phyloP scores from a whole-genome alignment of 495 filamentous ascomycete genomes.

The Neurospora hispaniola region DNA sequence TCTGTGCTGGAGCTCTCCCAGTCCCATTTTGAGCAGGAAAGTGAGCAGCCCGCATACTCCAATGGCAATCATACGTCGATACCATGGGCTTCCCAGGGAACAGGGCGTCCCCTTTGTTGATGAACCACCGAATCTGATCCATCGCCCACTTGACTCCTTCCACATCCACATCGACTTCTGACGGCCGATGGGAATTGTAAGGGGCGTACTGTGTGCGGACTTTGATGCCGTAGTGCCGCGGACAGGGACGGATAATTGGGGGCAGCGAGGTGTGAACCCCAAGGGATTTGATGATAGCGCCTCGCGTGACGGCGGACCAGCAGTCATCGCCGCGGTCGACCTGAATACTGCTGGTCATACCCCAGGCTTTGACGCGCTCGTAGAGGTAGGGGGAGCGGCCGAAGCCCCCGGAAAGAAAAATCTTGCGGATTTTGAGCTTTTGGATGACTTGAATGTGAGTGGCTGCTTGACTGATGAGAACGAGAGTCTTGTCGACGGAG shows the following conservation, averaged over 20 bases:
- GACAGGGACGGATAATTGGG: constrained; percentile 9
- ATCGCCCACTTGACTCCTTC: constrained; percentile 13
- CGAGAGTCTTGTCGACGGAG: constrained; percentile 15
- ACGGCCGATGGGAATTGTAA: constrained; percentile 6
- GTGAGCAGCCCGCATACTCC: constrained; percentile 11
- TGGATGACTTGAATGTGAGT: constrained; percentile 14
- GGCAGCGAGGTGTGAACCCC: constrained; percentile 18
- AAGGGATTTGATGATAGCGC: constrained; percentile 22
- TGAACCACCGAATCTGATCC: constrained; percentile 20
- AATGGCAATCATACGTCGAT: constrained; percentile 13
- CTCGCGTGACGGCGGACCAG: constrained; percentile 22
- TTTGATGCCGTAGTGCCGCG: constrained; percentile 23
- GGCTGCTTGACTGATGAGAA: constrained; percentile 12
- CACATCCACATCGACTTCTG: constrained; percentile 7
- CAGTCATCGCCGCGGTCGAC: constrained; percentile 16
- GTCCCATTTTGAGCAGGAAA: constrained; percentile 1
- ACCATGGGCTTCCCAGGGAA: constrained; percentile 13
- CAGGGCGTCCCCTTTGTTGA: constrained; percentile 16
- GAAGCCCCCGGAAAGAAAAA: constrained; percentile 20
- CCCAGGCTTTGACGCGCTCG: constrained; percentile 10
- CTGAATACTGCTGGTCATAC: constrained; percentile 4
- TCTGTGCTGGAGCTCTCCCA: neutral
- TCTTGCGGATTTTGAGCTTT: constrained; percentile 12
- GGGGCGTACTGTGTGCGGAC: constrained; percentile 7
- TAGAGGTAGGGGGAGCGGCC: constrained; percentile 14